Conservation (phyloP, 208 protist genomes). For the Balamuthia mandrillaris region DNA sequence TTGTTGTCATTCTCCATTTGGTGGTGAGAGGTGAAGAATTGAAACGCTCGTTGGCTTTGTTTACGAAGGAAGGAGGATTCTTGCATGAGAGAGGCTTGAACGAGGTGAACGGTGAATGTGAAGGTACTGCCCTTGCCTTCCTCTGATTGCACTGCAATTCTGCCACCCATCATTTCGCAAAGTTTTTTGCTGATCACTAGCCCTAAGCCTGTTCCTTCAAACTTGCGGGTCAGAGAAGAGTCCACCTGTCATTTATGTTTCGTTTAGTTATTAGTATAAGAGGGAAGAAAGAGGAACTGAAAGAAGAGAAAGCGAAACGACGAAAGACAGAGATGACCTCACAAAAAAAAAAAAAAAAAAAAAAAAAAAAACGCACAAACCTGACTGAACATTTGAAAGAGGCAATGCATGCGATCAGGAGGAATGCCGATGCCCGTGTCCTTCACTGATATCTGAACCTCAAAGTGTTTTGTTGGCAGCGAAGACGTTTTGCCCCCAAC, state of each 20-base stretch:
- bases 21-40: background rate
- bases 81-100: background rate
- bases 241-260: constrained; percentile 14
- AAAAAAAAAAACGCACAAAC: too few species aligned
- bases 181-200: constrained; percentile 1
- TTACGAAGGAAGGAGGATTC: background rate
- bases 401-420: background rate
- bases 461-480: background rate
- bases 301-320: background rate
- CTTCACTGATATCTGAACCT: constrained; percentile 26
- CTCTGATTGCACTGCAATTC: constrained; percentile 10
- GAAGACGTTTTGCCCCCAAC: background rate
- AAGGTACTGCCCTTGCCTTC: constrained; percentile 12
- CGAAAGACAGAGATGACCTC: background rate
- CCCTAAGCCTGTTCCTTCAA: constrained; percentile 45
- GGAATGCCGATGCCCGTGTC: constrained; percentile 63
- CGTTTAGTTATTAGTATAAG: too few species aligned
- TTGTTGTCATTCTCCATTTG: background rate
- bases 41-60: background rate
- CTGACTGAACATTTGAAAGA: constrained; percentile 49
- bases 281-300: background rate
- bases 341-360: background rate
- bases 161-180: constrained; percentile 36
- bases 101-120: background rate
- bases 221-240: constrained; percentile 25